These are phyloP conservation scores for Ceratobasidium papillatum DNA, from an alignment of 1,284 basidiomycete genomes.

Conservation along the genomic window DNA sequence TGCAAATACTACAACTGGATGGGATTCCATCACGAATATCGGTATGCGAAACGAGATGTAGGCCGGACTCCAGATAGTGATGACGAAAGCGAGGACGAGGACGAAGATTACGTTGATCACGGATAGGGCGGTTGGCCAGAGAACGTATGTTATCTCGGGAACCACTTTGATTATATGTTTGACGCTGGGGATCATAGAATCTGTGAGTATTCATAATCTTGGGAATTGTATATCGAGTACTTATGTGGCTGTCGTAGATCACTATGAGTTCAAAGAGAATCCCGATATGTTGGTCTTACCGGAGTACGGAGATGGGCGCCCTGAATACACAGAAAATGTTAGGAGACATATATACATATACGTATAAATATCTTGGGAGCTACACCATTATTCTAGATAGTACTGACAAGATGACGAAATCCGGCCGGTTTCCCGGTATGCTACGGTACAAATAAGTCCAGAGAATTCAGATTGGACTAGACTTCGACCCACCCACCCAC, in stretches of 20 bases:
- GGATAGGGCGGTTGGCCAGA: conserved; percentile 14
- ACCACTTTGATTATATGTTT: conserved; percentile 8
- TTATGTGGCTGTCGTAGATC: background rate
- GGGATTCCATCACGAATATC: conserved; percentile 29
- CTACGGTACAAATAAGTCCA: too few species aligned
- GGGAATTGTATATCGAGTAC: background rate
- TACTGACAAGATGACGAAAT: too few species aligned
- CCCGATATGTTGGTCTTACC: conserved; percentile 15
- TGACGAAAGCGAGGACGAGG: conserved; percentile 19
- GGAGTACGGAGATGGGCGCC: conserved; percentile 27
- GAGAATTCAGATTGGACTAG: too few species aligned
- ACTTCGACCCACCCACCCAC: too few species aligned
- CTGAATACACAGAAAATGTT: too few species aligned
- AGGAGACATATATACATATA: too few species aligned
- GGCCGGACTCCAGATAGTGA: background rate
- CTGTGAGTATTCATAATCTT: background rate
- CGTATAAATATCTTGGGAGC: too few species aligned
- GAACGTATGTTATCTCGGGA: background rate
- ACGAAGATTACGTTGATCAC: background rate
- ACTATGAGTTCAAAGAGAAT: conserved; percentile 35
- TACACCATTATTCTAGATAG: too few species aligned
- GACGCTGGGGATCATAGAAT: conserved; percentile 18
- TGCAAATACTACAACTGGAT: conserved; percentile 8
- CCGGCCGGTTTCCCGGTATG: too few species aligned
- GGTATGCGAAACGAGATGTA: background rate